Conservation (phyloP, 495 filamentous ascomycete genomes). For the Neurospora intermedia region DNA sequence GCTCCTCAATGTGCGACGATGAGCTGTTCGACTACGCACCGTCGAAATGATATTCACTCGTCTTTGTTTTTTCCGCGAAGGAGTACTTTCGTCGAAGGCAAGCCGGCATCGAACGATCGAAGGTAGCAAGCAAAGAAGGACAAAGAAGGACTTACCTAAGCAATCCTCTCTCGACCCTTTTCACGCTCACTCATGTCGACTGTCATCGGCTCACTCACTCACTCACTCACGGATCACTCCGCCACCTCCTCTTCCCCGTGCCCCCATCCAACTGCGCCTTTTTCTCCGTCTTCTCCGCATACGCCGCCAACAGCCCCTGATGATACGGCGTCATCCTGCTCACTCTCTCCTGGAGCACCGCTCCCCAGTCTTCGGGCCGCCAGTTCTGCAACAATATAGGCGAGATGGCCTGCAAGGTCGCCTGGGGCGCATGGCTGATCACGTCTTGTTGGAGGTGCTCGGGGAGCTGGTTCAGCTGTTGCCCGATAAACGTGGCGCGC, state of each 20-base stretch:
- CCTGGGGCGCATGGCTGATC: not conserved
- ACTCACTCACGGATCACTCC: not conserved
- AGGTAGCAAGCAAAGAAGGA: too few relatives aligned
- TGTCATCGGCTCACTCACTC: not conserved
- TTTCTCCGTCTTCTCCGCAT: not conserved
- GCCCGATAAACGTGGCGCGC: not conserved
- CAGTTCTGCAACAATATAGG: not conserved
- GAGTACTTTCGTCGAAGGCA: too few relatives aligned
- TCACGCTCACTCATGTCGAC: not conserved
- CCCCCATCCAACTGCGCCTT: not conserved
- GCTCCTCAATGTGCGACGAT: too few relatives aligned
- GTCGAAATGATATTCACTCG: too few relatives aligned
- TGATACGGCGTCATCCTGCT: not conserved
- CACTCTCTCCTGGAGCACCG: not conserved
- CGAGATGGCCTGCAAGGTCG: not conserved
- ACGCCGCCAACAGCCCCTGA: not conserved
- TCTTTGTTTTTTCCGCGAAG: too few relatives aligned
- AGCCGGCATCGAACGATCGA: too few relatives aligned
- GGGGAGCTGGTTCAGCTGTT: not conserved
- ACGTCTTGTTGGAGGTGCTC: not conserved
- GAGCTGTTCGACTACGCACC: too few relatives aligned
- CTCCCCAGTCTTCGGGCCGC: not conserved
- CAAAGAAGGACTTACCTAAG: not conserved
- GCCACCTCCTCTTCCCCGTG: not conserved
- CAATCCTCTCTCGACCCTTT: not conserved